Evolutionary conservation across 2,329 filamentous ascomycete species (phyloP).

Genomic region (Fusarium oligoseptatum): DNA sequence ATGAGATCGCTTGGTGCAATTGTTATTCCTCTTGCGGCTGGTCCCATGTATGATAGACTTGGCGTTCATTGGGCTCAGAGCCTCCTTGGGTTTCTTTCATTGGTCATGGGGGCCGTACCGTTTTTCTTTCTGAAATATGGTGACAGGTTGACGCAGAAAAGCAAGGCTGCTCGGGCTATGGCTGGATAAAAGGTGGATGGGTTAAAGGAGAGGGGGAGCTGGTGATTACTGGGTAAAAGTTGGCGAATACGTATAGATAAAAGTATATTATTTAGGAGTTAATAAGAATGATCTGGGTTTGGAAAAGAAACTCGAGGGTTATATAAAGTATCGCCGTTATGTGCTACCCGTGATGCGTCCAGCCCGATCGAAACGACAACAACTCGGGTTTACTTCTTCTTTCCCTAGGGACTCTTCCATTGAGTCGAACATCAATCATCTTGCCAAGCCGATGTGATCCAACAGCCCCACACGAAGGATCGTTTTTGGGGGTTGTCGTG

Average conservation of each 20-base stretch:
- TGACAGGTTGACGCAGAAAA: conserved; percentile 46
- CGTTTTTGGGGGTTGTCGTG: neutral
- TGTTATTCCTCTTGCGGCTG: conserved; percentile 49
- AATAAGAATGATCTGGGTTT: too few species aligned
- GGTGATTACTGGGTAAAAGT: neutral
- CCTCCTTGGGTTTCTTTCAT: conserved; percentile 49
- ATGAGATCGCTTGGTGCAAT: conserved; percentile 51
- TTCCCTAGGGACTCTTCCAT: neutral
- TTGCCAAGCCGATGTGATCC: neutral
- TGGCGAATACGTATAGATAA: neutral
- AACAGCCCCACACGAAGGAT: neutral
- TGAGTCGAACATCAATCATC: neutral
- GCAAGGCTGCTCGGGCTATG: conserved; percentile 37
- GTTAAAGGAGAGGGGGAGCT: too few species aligned
- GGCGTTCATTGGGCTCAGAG: conserved; percentile 54
- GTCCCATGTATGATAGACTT: conserved; percentile 49
- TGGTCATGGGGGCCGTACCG: conserved; percentile 49
- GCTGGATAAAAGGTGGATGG: neutral
- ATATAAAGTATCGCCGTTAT: too few species aligned
- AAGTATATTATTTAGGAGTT: too few species aligned
- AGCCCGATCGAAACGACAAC: too few species aligned
- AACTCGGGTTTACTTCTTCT: too few species aligned
- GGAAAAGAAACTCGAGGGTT: too few species aligned
- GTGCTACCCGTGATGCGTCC: too few species aligned
- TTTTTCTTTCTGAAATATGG: conserved; percentile 51